phyloP scores from a whole-genome alignment of 202 grass and related monocot genomes.

The Eragrostis tef region DNA sequence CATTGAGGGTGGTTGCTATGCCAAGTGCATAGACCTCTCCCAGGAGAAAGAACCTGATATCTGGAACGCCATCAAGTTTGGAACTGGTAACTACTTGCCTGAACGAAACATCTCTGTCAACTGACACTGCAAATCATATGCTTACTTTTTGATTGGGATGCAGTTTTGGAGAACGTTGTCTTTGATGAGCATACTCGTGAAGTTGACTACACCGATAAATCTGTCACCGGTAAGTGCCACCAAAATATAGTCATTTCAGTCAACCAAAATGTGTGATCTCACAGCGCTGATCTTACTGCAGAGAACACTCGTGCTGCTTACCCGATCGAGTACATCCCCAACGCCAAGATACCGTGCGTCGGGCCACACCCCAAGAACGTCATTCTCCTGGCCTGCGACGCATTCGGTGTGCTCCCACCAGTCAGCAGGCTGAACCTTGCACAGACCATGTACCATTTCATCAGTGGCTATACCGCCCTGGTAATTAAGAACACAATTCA shows the following conservation, averaged over 20 bases:
- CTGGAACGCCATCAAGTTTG: constrained; percentile 99
- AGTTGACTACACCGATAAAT: constrained; percentile 89
- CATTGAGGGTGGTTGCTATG: constrained; percentile 98
- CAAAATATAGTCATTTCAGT: not conserved
- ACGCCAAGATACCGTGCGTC: constrained; percentile 86
- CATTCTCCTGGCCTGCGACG: constrained; percentile 93
- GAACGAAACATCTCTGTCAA: not conserved
- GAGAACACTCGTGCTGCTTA: constrained; percentile 97
- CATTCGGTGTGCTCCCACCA: constrained; percentile 93
- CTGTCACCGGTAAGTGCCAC: constrained; percentile 75
- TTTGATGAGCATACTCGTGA: constrained; percentile 96
- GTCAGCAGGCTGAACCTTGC: constrained; percentile 95
- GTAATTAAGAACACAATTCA: constrained; percentile 43
- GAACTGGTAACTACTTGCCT: constrained; percentile 63
- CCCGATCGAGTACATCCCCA: constrained; percentile 97
- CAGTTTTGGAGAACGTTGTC: constrained; percentile 96
- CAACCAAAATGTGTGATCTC: not conserved
- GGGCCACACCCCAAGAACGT: constrained; percentile 97
- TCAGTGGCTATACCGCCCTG: constrained; percentile 97
- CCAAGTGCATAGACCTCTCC: constrained; percentile 90
- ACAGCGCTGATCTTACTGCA: constrained; percentile 33
- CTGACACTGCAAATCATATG: not conserved
- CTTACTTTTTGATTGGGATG: not conserved
- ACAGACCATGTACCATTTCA: constrained; percentile 99
- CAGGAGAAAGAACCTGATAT: constrained; percentile 97